These are phyloP conservation scores for Fusarium sp. DNA, from an alignment of 2,329 filamentous ascomycete genomes.

Conservation along the genomic window DNA sequence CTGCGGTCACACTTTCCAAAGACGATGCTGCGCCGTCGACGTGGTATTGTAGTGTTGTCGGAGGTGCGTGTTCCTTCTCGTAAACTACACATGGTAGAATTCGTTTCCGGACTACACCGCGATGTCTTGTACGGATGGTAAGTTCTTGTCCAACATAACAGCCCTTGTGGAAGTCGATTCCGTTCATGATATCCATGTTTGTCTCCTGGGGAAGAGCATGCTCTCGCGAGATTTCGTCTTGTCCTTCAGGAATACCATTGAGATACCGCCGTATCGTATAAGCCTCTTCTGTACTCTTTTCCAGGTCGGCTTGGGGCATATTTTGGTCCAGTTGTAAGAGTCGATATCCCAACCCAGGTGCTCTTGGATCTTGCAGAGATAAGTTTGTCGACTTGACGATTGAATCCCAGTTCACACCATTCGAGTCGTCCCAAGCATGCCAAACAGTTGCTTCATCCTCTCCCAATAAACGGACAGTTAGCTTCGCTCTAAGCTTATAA, in stretches of 20 bases:
- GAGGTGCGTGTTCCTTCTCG: conserved; percentile 55
- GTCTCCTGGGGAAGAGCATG: conserved; percentile 85
- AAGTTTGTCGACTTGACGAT: conserved; percentile 47
- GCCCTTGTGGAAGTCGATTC: conserved; percentile 93
- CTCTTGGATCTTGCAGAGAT: conserved; percentile 64
- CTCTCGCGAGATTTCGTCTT: conserved; percentile 78
- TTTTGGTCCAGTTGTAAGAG: conserved; percentile 53
- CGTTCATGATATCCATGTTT: conserved; percentile 88
- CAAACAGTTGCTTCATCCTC: conserved; percentile 75
- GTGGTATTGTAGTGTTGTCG: conserved; percentile 62
- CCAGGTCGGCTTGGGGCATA: conserved; percentile 56
- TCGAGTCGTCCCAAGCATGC: conserved; percentile 76
- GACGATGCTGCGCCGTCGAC: conserved; percentile 46
- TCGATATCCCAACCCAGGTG: conserved; percentile 68
- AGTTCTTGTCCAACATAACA: conserved; percentile 98
- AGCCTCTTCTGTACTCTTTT: conserved; percentile 63
- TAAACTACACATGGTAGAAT: conserved; percentile 86
- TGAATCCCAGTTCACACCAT: conserved; percentile 37
- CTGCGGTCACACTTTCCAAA: conserved; percentile 48
- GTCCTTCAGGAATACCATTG: conserved; percentile 86
- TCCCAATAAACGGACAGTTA: conserved; percentile 75
- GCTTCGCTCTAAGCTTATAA: conserved; percentile 87
- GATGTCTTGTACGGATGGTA: conserved; percentile 94
- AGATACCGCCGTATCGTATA: conserved; percentile 85
- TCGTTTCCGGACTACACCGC: conserved; percentile 91